Evolutionary conservation across 2,329 filamentous ascomycete species (phyloP).

Genomic region (Bertia moriformis): DNA sequence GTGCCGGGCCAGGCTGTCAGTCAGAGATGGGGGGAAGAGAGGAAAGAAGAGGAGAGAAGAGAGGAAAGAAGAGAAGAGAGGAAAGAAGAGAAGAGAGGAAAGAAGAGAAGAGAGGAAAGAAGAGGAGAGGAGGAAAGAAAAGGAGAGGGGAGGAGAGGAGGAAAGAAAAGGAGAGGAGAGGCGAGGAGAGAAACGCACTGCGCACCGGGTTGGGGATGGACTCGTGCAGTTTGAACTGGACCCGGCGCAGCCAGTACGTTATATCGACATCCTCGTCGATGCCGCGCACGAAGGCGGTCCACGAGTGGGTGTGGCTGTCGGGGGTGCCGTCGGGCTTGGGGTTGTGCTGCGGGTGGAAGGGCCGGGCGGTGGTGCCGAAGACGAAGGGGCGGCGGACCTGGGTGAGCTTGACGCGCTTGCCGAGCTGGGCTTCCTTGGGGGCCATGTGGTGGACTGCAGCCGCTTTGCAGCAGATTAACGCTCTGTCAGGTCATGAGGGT

Average conservation of each 20-base stretch:
- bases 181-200: constrained; percentile 28
- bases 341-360: constrained; percentile 64
- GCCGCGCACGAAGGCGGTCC: constrained; percentile 86
- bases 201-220: constrained; percentile 85
- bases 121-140: not conserved
- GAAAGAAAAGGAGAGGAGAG: not conserved
- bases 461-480: no score
- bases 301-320: constrained; percentile 87
- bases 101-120: no score
- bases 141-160: not conserved
- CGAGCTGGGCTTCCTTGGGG: constrained; percentile 32
- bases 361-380: constrained; percentile 66
- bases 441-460: constrained; percentile 29
- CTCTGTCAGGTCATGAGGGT: no score
- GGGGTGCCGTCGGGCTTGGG: constrained; percentile 66
- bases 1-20: constrained; percentile 5
- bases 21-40: not conserved
- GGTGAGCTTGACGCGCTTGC: constrained; percentile 50
- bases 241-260: constrained; percentile 88
- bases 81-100: no score
- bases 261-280: constrained; percentile 82
- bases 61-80: no score
- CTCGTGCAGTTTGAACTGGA: constrained; percentile 96
- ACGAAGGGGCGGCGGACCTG: constrained; percentile 54
- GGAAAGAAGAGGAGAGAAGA: not conserved